phyloP scores from a whole-genome alignment of 305 asterid species.

The Solanum aculeatissimum region DNA sequence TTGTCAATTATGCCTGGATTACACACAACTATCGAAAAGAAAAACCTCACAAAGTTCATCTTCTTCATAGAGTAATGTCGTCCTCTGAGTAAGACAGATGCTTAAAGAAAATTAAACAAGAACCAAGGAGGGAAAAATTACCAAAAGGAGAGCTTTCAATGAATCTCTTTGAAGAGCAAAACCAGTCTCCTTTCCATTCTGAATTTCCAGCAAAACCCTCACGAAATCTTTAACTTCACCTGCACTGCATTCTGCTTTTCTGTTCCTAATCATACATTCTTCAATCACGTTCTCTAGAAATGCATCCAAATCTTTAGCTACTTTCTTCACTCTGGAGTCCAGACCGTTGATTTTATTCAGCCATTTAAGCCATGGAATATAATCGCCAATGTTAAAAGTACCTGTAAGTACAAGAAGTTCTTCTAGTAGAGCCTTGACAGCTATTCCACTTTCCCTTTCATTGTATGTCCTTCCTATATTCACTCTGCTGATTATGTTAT shows the following conservation, averaged over 20 bases:
- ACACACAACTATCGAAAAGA: background rate
- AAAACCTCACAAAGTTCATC: background rate
- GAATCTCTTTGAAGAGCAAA: background rate
- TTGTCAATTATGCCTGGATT: background rate
- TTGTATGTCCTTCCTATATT: no score
- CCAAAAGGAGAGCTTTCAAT: background rate
- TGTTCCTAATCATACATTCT: background rate
- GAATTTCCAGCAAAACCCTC: background rate
- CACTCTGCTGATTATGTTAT: no score
- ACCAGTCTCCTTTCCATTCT: background rate
- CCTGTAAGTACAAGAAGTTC: no score
- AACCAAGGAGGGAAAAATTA: background rate
- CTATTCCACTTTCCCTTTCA: no score
- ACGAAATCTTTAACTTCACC: no score
- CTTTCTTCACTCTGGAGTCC: background rate
- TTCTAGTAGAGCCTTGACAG: no score
- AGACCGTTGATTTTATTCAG: no score
- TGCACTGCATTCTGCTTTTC: no score
- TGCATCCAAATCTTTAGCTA: background rate
- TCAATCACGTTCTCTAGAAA: background rate
- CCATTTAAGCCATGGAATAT: no score
- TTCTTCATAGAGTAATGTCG: background rate
- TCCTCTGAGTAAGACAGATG: background rate
- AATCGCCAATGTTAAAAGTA: no score
- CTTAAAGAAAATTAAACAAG: background rate